These are phyloP conservation scores for Ligustrum vulgare DNA, from an alignment of 257 asterid species.

Conservation along the genomic window DNA sequence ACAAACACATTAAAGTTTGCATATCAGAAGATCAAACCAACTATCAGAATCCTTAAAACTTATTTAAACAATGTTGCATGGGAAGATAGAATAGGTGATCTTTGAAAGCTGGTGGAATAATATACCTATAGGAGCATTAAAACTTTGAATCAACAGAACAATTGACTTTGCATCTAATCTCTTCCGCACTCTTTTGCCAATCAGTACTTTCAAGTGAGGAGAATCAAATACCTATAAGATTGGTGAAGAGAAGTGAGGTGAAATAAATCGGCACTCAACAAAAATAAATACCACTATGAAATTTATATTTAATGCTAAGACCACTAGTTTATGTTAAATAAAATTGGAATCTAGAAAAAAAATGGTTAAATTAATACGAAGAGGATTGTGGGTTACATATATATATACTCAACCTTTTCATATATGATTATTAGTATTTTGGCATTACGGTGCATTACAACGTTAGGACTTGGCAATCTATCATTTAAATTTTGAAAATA, in stretches of 20 bases:
- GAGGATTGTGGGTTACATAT: background rate
- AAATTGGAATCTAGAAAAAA: background rate
- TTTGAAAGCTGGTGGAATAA: background rate
- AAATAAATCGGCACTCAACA: background rate
- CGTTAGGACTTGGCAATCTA: background rate
- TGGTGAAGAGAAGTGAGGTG: background rate
- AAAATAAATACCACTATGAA: background rate
- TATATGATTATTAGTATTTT: background rate
- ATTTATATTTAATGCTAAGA: background rate
- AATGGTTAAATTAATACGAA: background rate
- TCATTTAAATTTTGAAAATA: background rate
- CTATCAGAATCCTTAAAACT: background rate
- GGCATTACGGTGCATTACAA: background rate
- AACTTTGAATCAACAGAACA: constrained; percentile 65
- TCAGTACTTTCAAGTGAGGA: constrained; percentile 62
- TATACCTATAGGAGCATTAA: constrained; percentile 74
- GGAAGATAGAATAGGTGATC: background rate
- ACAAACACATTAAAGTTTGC: background rate
- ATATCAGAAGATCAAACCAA: background rate
- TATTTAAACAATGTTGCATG: background rate
- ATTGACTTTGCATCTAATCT: constrained; percentile 76
- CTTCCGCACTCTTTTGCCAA: constrained; percentile 61
- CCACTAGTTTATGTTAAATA: background rate
- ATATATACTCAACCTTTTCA: background rate
- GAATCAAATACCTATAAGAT: constrained; percentile 65